Evolutionary conservation across 148 eudicot species (phyloP).

Genomic region (Persicaria tinctoria): DNA sequence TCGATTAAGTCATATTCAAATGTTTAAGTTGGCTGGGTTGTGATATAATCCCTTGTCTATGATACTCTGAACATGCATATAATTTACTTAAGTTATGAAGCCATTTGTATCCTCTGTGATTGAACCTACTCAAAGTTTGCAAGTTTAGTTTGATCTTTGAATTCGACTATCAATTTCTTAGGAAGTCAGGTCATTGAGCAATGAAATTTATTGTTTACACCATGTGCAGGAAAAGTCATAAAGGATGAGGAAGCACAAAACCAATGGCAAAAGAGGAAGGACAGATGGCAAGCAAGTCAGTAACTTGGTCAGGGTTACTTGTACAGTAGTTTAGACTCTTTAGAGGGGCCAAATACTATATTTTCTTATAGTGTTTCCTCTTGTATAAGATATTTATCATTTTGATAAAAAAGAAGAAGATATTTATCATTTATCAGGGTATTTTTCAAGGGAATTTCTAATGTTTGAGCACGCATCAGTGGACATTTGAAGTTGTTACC

Average conservation of each 20-base stretch:
- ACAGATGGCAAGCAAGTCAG: conserved; percentile 2
- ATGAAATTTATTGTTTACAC: background rate
- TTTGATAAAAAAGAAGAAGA: too few species aligned
- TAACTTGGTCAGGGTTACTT: background rate
- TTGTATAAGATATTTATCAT: background rate
- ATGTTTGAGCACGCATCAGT: too few species aligned
- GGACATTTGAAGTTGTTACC: too few species aligned
- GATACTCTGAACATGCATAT: background rate
- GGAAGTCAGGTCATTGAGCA: background rate
- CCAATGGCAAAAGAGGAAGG: conserved; percentile 2
- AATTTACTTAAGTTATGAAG: background rate
- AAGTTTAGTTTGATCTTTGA: background rate
- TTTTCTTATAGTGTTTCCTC: background rate
- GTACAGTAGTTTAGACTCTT: background rate
- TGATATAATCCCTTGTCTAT: background rate
- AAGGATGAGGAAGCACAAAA: background rate
- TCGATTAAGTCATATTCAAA: background rate
- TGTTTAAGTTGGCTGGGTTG: background rate
- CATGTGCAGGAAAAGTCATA: background rate
- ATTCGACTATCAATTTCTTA: background rate
- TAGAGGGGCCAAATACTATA: background rate
- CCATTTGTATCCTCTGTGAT: background rate
- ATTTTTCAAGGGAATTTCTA: background rate
- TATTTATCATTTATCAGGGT: background rate
- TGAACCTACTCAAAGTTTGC: background rate